These are phyloP conservation scores for Eutypella sp. DNA, from an alignment of 2,329 filamentous ascomycete species.

Conservation along the genomic window DNA sequence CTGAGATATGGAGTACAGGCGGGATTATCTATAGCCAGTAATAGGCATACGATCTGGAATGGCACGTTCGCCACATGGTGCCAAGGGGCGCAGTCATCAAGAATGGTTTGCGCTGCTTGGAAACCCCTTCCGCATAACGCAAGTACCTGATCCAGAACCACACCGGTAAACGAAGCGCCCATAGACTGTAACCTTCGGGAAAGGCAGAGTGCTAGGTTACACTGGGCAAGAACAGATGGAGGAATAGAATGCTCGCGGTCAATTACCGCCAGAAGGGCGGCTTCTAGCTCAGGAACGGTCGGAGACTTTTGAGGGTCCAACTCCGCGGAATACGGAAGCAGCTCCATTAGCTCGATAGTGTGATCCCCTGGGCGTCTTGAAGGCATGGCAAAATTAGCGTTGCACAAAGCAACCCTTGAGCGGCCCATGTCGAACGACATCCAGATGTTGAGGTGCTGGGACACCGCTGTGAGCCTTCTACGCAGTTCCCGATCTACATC, in stretches of 20 bases:
- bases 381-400: slow-evolving; percentile 38
- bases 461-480: slow-evolving; percentile 42
- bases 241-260: slow-evolving; percentile 34
- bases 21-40: slow-evolving; percentile 50
- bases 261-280: slow-evolving; percentile 36
- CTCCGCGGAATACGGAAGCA: slow-evolving; percentile 48
- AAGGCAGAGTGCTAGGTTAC: slow-evolving; percentile 51
- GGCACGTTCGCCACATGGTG: slow-evolving; percentile 57
- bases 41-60: slow-evolving; percentile 52
- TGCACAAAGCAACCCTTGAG: slow-evolving; percentile 44
- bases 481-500: slow-evolving; percentile 33
- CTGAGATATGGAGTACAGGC: slow-evolving; percentile 42
- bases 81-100: slow-evolving; percentile 44
- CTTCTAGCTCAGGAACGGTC: slow-evolving; percentile 36
- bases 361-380: slow-evolving; percentile 33
- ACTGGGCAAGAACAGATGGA: slow-evolving; percentile 43
- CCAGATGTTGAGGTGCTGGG: slow-evolving; percentile 55
- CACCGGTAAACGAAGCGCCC: slow-evolving; percentile 38
- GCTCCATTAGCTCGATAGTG: slow-evolving; percentile 44
- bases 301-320: slow-evolving; percentile 46
- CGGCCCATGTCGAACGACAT: slow-evolving; percentile 54
- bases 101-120: slow-evolving; percentile 40
- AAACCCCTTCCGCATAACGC: slow-evolving; percentile 40
- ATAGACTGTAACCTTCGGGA: slow-evolving; percentile 49
- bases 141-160: slow-evolving; percentile 42